Conservation (phyloP, 768 basidiomycete genomes). For the Imleria badia region DNA sequence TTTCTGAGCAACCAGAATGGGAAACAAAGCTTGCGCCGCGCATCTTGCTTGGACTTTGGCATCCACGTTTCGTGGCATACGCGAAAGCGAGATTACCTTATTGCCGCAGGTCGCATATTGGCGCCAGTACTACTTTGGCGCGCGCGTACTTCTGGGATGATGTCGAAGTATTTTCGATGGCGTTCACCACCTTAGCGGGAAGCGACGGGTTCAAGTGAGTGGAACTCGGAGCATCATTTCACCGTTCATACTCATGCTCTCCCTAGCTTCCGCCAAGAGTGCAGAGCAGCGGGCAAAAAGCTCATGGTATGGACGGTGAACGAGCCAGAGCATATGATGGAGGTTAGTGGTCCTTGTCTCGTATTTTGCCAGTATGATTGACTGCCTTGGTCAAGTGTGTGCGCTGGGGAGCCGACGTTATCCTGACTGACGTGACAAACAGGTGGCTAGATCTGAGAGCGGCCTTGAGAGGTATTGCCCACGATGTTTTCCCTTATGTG, state of each 20-base stretch:
- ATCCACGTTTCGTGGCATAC: conserved; percentile 81
- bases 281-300: conserved; percentile 74
- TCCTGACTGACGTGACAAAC: conserved; percentile 74
- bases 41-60: conserved; percentile 83
- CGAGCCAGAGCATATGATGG: conserved; percentile 83
- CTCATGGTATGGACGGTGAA: conserved; percentile 99
- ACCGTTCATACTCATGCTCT: conserved; percentile 4
- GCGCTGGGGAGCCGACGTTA: conserved; percentile 75
- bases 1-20: conserved; percentile 67
- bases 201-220: conserved; percentile 69
- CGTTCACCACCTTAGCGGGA: conserved; percentile 69
- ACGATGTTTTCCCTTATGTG: not conserved
- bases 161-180: conserved; percentile 84
- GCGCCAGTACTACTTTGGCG: conserved; percentile 66
- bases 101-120: conserved; percentile 84
- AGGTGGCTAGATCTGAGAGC: conserved; percentile 65
- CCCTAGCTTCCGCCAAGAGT: conserved; percentile 75
- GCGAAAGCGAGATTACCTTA: conserved; percentile 80
- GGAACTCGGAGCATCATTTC: not conserved
- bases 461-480: conserved; percentile 51
- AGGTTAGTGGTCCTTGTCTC: conserved; percentile 46
- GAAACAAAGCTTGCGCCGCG: conserved; percentile 75
- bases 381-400: conserved; percentile 50
- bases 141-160: conserved; percentile 87
- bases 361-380: not conserved